Percentiles rank a stretch among this genome's conserved stretches.
Evolutionary conservation across 2,329 filamentous ascomycete genomes (phyloP).

Genomic region (Pyrenophora tritici-repentis): DNA sequence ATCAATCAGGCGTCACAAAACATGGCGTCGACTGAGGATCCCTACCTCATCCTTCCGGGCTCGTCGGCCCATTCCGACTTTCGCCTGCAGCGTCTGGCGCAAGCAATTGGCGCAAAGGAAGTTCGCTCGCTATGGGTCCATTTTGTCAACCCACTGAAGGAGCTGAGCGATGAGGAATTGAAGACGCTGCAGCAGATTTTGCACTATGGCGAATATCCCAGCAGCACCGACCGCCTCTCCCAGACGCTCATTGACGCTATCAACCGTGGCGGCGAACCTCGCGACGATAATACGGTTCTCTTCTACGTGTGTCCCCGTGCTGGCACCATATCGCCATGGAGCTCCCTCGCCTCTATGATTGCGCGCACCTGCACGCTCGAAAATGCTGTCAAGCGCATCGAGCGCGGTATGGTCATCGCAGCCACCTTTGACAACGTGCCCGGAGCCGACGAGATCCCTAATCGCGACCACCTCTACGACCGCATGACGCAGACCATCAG

Average conservation of each 20-base stretch:
- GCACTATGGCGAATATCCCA: slow-evolving; percentile 62
- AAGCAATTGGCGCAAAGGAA: slow-evolving; percentile 53
- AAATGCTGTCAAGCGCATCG: slow-evolving; percentile 74
- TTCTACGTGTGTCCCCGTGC: slow-evolving; percentile 81
- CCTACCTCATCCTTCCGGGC: slow-evolving; percentile 56
- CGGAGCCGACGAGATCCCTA: slow-evolving; percentile 58
- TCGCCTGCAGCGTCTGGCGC: slow-evolving; percentile 53
- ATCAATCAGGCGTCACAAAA: slow-evolving; percentile 18
- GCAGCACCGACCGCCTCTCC: slow-evolving; percentile 51
- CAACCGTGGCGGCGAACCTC: slow-evolving; percentile 55
- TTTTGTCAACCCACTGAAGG: slow-evolving; percentile 52
- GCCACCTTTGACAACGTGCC: slow-evolving; percentile 62
- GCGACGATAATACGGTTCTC: slow-evolving; percentile 59
- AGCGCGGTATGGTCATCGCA: slow-evolving; percentile 81
- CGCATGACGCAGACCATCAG: slow-evolving; percentile 91
- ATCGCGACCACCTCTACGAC: slow-evolving; percentile 79
- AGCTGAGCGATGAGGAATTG: slow-evolving; percentile 52
- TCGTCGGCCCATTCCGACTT: slow-evolving; percentile 61
- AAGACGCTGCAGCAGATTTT: slow-evolving; percentile 63
- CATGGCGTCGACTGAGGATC: slow-evolving; percentile 41
- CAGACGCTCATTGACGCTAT: slow-evolving; percentile 53
- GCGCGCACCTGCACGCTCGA: slow-evolving; percentile 87
- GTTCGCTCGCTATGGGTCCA: slow-evolving; percentile 58
- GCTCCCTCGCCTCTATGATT: slow-evolving; percentile 92
- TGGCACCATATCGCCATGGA: slow-evolving; percentile 90